Evolutionary conservation across 2,329 filamentous ascomycete species (phyloP), one percentile per base, ranked within the genome.

Genomic region (Mycosphaerella sp.): DNA sequence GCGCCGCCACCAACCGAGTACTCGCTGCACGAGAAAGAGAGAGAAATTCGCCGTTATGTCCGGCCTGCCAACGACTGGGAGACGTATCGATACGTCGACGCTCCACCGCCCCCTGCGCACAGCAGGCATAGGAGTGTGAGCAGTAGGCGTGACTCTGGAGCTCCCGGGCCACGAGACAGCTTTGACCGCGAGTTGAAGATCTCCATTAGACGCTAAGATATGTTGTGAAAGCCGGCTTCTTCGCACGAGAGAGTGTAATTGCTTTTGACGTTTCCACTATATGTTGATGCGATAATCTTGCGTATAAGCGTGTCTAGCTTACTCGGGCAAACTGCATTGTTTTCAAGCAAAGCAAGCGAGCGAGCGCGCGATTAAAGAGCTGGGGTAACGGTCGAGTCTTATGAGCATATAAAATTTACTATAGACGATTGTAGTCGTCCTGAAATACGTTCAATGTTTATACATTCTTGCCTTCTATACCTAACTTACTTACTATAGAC

Each of bases 61-160:
- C 59, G 61, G 12, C 59, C 59, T 6, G 55, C 61, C 41, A 67
- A 68, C 23, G 68, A 71, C 17, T 76, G 75, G 59, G 74, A 76
- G 57, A 73, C 72, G 38, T 77, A 72, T 57, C 66, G 74, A 41
- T 77, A 78, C 58, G 71, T 77, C 6, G 72, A 76, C 62, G 67
- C 64, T 17, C 61, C 53, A 60, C 65, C 61, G 48, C 66, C 60
- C 7, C 50, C 51, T 12, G 32, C 48, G 7, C 17, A 50, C 45
- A 56, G 56, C 23, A 45, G 54, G 12, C 48, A 49, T 46, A 64
- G 67, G 52, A 63, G 62, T 43, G 49, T 58, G 12, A 59, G 59
- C n/a, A 51, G 57, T n/a, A 23, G 48, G 39, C 41, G 48, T 32
- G 48, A 51, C 23, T 51, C 42, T 32, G 48, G 41, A 11, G 42